A percentile compares a stretch with the other conserved stretches of the same genome.
Evolutionary conservation across 2,329 filamentous ascomycete species (phyloP).

Genomic region (Trichoderma koningiopsis): DNA sequence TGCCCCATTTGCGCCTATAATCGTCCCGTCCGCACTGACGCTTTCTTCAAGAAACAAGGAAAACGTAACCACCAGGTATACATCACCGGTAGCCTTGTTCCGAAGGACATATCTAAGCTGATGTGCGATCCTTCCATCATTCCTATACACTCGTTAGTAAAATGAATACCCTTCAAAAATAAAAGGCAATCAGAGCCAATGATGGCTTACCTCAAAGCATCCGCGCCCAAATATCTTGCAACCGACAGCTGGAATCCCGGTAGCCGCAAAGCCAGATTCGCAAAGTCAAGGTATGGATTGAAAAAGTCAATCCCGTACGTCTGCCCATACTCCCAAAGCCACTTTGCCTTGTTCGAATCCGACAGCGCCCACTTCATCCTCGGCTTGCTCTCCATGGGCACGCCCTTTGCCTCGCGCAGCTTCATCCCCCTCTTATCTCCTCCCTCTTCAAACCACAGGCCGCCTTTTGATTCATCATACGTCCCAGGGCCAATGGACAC

Average conservation of each 20-base stretch:
- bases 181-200: background rate
- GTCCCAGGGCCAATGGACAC: slow-evolving; percentile 64
- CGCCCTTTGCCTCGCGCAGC: slow-evolving; percentile 49
- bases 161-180: background rate
- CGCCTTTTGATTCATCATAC: slow-evolving; percentile 51
- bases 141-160: slow-evolving; percentile 33
- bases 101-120: slow-evolving; percentile 90
- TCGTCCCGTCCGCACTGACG: slow-evolving; percentile 59
- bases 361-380: slow-evolving; percentile 63
- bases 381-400: slow-evolving; percentile 55
- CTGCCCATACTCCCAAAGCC: slow-evolving; percentile 57
- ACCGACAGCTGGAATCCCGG: slow-evolving; percentile 74
- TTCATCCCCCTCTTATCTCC: slow-evolving; percentile 59
- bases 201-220: slow-evolving; percentile 67
- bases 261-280: slow-evolving; percentile 68
- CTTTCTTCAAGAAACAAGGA: slow-evolving; percentile 72
- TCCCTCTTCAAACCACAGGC: slow-evolving; percentile 65
- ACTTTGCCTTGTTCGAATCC: slow-evolving; percentile 51
- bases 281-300: slow-evolving; percentile 89
- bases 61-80: slow-evolving; percentile 82
- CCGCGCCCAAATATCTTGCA: slow-evolving; percentile 78
- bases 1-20: slow-evolving; percentile 47
- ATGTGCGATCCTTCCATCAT: slow-evolving; percentile 67
- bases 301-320: slow-evolving; percentile 70
- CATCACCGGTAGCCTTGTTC: slow-evolving; percentile 70